These are phyloP conservation scores for Kernera saxatilis DNA, from an alignment of 345 rosid genomes.

Conservation along the genomic window DNA sequence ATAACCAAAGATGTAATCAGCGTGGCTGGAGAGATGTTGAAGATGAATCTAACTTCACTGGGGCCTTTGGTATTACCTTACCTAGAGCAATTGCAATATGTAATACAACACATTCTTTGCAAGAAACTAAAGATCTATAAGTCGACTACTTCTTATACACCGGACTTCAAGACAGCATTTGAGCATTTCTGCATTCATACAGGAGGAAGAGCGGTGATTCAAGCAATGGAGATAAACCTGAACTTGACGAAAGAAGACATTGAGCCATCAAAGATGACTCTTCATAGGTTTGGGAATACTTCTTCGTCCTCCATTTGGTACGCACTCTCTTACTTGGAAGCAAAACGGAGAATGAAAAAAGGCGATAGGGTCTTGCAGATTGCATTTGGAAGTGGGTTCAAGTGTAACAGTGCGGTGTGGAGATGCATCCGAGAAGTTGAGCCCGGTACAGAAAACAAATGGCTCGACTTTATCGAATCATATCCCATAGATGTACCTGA, in stretches of 20 bases:
- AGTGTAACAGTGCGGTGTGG: conserved; percentile 64
- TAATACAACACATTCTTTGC: conserved; percentile 25
- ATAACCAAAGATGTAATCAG: conserved; percentile 46
- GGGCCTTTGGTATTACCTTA: conserved; percentile 51
- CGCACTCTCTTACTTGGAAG: conserved; percentile 43
- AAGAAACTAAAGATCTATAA: conserved; percentile 29
- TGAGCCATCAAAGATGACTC: conserved; percentile 59
- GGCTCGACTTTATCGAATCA: conserved; percentile 40
- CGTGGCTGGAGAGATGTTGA: conserved; percentile 47
- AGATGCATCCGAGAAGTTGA: conserved; percentile 33
- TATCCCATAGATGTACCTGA: conserved; percentile 36
- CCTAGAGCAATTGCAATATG: conserved; percentile 37
- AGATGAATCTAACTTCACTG: conserved; percentile 41
- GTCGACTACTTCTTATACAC: conserved; percentile 29
- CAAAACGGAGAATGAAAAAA: conserved; percentile 41
- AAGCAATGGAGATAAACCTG: conserved; percentile 44
- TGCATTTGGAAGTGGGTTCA: conserved; percentile 55
- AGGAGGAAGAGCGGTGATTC: conserved; percentile 55
- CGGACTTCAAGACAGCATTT: conserved; percentile 56
- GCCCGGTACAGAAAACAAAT: conserved; percentile 34
- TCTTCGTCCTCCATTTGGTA: conserved; percentile 68
- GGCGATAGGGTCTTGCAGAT: conserved; percentile 61
- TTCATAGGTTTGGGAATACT: conserved; percentile 53
- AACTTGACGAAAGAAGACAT: conserved; percentile 41
- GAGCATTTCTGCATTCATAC: conserved; percentile 65